Percentiles rank a stretch among this genome's conserved stretches.
Conservation (phyloP, 2,329 filamentous ascomycete species). For the Ustulina deusta region DNA sequence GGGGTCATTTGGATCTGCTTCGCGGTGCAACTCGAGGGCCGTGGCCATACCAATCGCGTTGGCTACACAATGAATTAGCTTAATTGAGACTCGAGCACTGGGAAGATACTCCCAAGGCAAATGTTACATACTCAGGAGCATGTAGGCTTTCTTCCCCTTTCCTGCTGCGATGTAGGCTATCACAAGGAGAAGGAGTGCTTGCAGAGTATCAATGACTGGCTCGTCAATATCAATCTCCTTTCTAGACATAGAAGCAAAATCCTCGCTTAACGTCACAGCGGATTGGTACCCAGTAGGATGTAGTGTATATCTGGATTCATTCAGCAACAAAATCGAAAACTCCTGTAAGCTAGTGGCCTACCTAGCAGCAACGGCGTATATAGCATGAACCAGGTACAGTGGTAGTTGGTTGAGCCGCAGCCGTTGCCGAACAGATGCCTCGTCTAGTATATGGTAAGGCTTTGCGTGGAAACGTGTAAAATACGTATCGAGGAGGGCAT, state of each 20-base stretch:
- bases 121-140: slow-evolving; percentile 76
- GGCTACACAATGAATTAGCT: slow-evolving; percentile 63
- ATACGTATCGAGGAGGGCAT: slow-evolving; percentile 80
- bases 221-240: slow-evolving; percentile 81
- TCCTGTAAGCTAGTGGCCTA: slow-evolving; percentile 50
- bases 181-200: slow-evolving; percentile 79
- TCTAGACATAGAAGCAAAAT: slow-evolving; percentile 78
- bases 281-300: slow-evolving; percentile 76
- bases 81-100: slow-evolving; percentile 13
- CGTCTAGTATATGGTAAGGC: slow-evolving; percentile 84
- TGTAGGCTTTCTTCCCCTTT: slow-evolving; percentile 86
- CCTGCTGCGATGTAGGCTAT: slow-evolving; percentile 82
- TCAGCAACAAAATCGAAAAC: slow-evolving; percentile 39
- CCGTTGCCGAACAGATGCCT: slow-evolving; percentile 77
- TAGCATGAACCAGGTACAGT: slow-evolving; percentile 64
- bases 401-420: slow-evolving; percentile 76
- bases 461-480: slow-evolving; percentile 84
- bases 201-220: slow-evolving; percentile 81
- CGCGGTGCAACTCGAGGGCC: slow-evolving; percentile 83
- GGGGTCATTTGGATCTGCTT: slow-evolving; percentile 72
- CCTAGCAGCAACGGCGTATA: slow-evolving; percentile 73
- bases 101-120: neutral
- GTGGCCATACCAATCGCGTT: slow-evolving; percentile 85
- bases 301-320: slow-evolving; percentile 70
- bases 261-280: slow-evolving; percentile 75